Base-by-base conservation (phyloP, 371 early-diverging fungal species). In the Gilbertella persicaria region DNA sequence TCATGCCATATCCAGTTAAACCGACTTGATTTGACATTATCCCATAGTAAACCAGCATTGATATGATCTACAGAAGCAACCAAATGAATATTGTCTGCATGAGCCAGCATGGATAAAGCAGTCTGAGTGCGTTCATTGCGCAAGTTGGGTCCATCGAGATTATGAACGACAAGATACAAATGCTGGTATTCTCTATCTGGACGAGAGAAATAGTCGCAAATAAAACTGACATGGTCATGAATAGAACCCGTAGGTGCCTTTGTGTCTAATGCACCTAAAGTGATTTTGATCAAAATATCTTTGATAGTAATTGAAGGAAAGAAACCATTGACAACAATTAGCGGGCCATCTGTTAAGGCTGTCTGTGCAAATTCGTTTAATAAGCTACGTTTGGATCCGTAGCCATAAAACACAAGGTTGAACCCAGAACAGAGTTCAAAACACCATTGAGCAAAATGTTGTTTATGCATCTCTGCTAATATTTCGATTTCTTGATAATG, bases 1-100 rank as follows among this genome's bases (percentile, higher is more conserved):
- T 96, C 95, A 64, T 95, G 96, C 89, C 90, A 93, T 2, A 89
- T 65, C 89, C 89, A 95, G 42, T 84, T 85, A 63, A 91, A 95
- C 17, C 79, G 73, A 13, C 81, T 68, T 1, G 80, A 49, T 33
- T 83, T 79, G 42, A 79, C 79, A 41, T 84, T 76, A 66, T 96
- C 95, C 95, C 95, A 96, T 20, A 95, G 66, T 33, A 95, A 60
- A 5, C 88, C 85, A 23, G 95, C 83, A 55, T 94, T 88, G 59
- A 95, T 90, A 64, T 96, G 92, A 71, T 98, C 98, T 10, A 93
- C 71, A 0, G 93, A 89, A 0, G 91, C 95, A 19, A 96, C 58
- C n/a, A 96, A 46, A 40, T 86, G 85, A 16, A 97, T 79, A 37
- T 80, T 67, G 5, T 85, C 82, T 43, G 76, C 75, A 12, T 72